Conservation (phyloP, 2,329 filamentous ascomycete species). For the Triangularia verruculosa region DNA sequence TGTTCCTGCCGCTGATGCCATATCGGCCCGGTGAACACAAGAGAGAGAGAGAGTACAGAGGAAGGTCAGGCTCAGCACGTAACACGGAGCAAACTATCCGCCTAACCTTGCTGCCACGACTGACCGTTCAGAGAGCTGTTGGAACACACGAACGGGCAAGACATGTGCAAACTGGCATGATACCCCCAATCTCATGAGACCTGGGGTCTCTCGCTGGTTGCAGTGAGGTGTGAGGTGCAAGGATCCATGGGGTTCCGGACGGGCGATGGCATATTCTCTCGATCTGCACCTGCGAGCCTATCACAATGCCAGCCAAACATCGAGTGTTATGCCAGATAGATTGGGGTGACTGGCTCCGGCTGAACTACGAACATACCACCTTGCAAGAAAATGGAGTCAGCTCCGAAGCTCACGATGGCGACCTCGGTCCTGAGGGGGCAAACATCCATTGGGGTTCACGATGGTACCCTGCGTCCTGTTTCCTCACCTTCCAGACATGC, state of each 20-base stretch:
- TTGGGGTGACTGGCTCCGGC: conserved; percentile 12
- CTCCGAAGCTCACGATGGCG: not conserved
- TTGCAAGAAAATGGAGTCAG: conserved; percentile 4
- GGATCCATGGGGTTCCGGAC: conserved; percentile 21
- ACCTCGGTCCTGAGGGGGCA: not conserved
- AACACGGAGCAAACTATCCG: not conserved
- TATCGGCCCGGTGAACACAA: not conserved
- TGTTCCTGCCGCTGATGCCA: not conserved
- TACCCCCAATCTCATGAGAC: not conserved
- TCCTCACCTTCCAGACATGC: not conserved
- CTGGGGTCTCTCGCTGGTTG: conserved; percentile 8
- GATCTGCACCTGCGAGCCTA: conserved; percentile 23
- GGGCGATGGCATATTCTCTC: conserved; percentile 28
- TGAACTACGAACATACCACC: conserved; percentile 5
- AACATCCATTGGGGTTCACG: not conserved
- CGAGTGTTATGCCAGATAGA: conserved; percentile 18
- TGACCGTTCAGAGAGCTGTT: not conserved
- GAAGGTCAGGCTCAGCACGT: not conserved
- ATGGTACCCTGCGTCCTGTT: not conserved
- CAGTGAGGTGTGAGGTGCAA: too few species aligned
- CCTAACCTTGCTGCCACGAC: not conserved
- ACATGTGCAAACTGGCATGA: conserved; percentile 13
- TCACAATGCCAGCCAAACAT: conserved; percentile 12
- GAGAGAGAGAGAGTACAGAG: not conserved
- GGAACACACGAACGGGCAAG: conserved; percentile 8